Base-by-base conservation (phyloP, 140 eudicot species). In the Anethum foeniculum region DNA sequence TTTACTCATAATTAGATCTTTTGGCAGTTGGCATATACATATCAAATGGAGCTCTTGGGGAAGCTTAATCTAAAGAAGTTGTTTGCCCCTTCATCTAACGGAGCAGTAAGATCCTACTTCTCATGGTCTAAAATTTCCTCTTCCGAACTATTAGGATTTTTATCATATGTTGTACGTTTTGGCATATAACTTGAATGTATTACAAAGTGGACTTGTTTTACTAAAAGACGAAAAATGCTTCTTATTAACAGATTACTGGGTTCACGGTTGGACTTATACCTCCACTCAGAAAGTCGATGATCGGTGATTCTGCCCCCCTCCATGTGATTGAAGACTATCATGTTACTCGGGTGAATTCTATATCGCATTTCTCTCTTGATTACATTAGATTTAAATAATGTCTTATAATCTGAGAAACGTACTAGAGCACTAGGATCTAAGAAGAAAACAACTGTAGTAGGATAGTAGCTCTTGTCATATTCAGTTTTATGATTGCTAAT, bases 41-140 rank as follows among this genome's bases (percentile, higher is more conserved):
- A 38, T 34, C 77, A 32, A 82, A 68, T 88, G 77, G 81, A 39
- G 72, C 14, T 91, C 49, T 77, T 79, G 52, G 73, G 67, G 54
- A 84, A 77, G 78, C 34, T 89, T 71, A 89, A 93, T 82, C 77
- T 93, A 81, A 88, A 87, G 85, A 86, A 81, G 15, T 21, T 91
- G 72, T 86, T 93, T 79, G 95, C 98, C n/a, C 98, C 97, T 34
- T 91, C 97, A 27, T 91, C 96, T 7, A 79, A 44, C 14, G 97
- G 90, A 88, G 97, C 97, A 73, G 96, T 93, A 91, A 23, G 71
- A 79, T 43, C 47, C 46, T 60, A 21, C 7, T 79, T 71, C 38
- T 79, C 51, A n/a, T 27, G 51, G 25, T 72, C 28, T 16, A 72
- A 21, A 19, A 18, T 41, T 72, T 16, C 30, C 14, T 72, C 52